Evolutionary conservation across 2,329 filamentous ascomycete species (phyloP).

Genomic region (Xylaria sp.): DNA sequence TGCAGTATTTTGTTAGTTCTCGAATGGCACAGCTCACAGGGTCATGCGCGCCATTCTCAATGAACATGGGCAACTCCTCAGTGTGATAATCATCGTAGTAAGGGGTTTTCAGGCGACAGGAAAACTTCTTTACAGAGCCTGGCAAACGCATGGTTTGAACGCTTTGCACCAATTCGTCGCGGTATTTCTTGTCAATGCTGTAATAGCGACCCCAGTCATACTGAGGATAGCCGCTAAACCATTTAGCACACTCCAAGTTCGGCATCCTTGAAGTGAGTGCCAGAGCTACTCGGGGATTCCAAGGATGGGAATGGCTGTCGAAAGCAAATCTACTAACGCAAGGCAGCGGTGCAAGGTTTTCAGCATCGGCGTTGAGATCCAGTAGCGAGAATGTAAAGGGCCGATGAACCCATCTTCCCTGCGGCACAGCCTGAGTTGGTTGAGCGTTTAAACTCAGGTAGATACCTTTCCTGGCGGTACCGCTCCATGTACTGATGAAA

Average conservation of each 20-base stretch:
- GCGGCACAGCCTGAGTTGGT: background rate
- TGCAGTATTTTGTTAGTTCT: conserved; percentile 13
- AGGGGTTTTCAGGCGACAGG: background rate
- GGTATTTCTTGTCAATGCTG: background rate
- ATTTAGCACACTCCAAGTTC: background rate
- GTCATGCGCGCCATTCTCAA: background rate
- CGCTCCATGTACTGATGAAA: background rate
- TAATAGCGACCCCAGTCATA: conserved; percentile 19
- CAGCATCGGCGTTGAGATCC: background rate
- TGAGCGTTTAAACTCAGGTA: background rate
- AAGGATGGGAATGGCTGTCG: background rate
- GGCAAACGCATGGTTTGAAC: conserved; percentile 1
- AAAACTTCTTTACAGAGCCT: background rate
- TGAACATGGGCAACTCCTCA: conserved; percentile 10
- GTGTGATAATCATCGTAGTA: background rate
- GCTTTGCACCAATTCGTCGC: conserved; percentile 4
- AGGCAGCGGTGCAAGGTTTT: conserved; percentile 1
- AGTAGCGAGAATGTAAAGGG: background rate
- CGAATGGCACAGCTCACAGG: conserved; percentile 19
- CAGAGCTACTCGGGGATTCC: conserved; percentile 1
- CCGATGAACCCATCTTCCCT: background rate
- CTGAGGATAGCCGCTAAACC: background rate
- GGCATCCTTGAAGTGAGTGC: conserved; percentile 15
- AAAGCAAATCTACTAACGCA: background rate
- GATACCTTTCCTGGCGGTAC: background rate